phyloP scores from a whole-genome alignment of 345 rosid species.

The Eucalyptus viminalis region DNA sequence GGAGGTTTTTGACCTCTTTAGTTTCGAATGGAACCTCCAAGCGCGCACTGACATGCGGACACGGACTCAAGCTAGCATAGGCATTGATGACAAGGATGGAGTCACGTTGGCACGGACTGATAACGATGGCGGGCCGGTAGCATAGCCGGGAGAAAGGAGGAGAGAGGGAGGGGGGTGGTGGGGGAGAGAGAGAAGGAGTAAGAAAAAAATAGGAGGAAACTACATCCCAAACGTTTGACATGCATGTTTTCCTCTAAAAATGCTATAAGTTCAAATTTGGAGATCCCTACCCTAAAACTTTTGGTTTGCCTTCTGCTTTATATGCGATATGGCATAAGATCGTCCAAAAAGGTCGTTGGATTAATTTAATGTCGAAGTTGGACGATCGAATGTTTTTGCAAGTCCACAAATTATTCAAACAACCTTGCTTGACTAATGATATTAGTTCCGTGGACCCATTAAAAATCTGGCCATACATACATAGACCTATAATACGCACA shows the following conservation, averaged over 20 bases:
- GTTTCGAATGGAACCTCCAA: background rate
- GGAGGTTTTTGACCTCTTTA: background rate
- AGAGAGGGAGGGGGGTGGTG: background rate
- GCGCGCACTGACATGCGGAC: background rate
- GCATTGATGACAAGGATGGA: background rate
- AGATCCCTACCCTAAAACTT: background rate
- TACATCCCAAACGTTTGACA: background rate
- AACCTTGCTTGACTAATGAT: background rate
- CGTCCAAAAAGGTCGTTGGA: background rate
- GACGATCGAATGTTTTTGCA: background rate
- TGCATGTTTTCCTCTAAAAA: background rate
- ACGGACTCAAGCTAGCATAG: background rate
- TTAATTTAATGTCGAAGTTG: background rate
- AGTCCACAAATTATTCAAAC: background rate
- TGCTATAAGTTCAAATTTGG: background rate
- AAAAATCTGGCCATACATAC: background rate
- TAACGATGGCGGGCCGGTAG: background rate
- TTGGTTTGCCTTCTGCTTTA: background rate
- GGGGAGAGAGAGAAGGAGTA: background rate
- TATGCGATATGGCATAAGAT: background rate
- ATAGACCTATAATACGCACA: background rate
- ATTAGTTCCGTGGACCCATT: background rate
- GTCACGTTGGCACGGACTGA: background rate
- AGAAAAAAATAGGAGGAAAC: background rate
- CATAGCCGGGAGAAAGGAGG: background rate